A percentile compares a stretch with the other conserved stretches of the same genome.
Conservation (phyloP, 306 rosid species). For the Corylus americana region DNA sequence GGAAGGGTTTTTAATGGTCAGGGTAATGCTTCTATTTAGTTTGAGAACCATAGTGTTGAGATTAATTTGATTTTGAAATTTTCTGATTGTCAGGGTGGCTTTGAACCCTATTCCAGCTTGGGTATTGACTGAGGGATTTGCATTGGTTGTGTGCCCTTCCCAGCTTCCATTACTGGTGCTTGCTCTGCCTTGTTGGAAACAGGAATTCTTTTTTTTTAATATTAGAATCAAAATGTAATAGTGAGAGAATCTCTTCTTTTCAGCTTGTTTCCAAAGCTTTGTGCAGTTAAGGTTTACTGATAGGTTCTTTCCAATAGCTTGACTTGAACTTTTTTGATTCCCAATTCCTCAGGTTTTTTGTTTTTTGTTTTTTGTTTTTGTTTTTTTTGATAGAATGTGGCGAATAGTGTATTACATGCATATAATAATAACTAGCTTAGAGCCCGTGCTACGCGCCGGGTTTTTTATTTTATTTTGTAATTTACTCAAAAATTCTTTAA, state of each 20-base stretch:
- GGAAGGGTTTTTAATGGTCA: background rate
- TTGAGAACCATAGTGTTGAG: background rate
- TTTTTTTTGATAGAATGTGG: background rate
- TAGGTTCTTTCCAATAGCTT: background rate
- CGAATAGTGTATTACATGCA: background rate
- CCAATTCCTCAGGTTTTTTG: background rate
- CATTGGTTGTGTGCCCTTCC: slow-evolving; percentile 11
- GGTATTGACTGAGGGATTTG: slow-evolving; percentile 45
- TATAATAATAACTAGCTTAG: too few species aligned
- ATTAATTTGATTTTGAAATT: slow-evolving; percentile 20
- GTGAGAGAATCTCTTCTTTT: background rate
- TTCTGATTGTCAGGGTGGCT: slow-evolving; percentile 44
- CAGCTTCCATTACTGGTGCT: slow-evolving; percentile 21
- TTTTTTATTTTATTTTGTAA: too few species aligned
- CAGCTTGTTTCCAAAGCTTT: background rate
- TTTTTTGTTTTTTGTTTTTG: background rate
- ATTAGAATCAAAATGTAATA: background rate
- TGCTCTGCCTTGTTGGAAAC: slow-evolving; percentile 11
- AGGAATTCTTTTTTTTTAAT: background rate
- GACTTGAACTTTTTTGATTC: background rate
- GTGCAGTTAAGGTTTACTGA: background rate
- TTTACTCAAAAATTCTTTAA: too few species aligned
- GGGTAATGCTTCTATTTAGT: background rate
- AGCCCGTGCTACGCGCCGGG: too few species aligned
- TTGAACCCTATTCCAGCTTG: slow-evolving; percentile 48